Conservation (phyloP, 225 moss, liverwort and hornwort species). For the Straminergon stramineum region DNA sequence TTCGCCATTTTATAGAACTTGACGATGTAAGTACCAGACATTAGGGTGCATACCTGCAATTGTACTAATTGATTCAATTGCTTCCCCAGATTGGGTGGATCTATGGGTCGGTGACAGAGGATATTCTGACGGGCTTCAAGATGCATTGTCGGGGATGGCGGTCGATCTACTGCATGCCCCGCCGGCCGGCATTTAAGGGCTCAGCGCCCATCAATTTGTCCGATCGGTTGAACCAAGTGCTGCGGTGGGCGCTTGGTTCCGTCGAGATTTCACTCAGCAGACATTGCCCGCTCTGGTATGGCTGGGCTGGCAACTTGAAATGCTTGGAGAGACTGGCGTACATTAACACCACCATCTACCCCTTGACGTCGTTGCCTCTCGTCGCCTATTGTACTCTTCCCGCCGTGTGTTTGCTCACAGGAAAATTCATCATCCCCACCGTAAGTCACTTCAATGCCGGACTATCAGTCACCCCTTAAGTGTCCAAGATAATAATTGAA, state of each 20-base stretch:
- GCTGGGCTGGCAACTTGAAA: slow-evolving; percentile 67
- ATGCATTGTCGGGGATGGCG: slow-evolving; percentile 99
- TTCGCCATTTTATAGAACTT: neutral
- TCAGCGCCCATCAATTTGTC: slow-evolving; percentile 97
- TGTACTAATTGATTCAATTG: neutral
- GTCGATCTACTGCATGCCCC: slow-evolving; percentile 93
- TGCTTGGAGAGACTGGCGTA: slow-evolving; percentile 90
- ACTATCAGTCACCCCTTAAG: neutral
- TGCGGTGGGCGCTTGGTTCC: slow-evolving; percentile 92
- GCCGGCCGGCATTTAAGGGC: slow-evolving; percentile 93
- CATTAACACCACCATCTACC: slow-evolving; percentile 85
- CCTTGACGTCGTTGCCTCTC: slow-evolving; percentile 80
- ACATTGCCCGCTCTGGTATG: slow-evolving; percentile 96
- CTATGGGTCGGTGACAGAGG: slow-evolving; percentile 97
- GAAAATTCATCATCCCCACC: slow-evolving; percentile 91
- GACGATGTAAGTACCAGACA: neutral
- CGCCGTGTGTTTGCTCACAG: slow-evolving; percentile 84
- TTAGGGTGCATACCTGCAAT: neutral
- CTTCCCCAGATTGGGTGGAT: slow-evolving; percentile 86
- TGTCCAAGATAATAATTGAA: neutral
- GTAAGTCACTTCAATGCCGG: slow-evolving; percentile 20
- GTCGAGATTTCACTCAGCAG: slow-evolving; percentile 87
- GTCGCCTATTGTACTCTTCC: slow-evolving; percentile 93
- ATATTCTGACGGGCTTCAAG: slow-evolving; percentile 95
- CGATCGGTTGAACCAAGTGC: slow-evolving; percentile 93